Percentiles rank a stretch among this genome's conserved stretches.
Conservation (phyloP, 2,329 filamentous ascomycete species). For the Pseudocercospora ulei region DNA sequence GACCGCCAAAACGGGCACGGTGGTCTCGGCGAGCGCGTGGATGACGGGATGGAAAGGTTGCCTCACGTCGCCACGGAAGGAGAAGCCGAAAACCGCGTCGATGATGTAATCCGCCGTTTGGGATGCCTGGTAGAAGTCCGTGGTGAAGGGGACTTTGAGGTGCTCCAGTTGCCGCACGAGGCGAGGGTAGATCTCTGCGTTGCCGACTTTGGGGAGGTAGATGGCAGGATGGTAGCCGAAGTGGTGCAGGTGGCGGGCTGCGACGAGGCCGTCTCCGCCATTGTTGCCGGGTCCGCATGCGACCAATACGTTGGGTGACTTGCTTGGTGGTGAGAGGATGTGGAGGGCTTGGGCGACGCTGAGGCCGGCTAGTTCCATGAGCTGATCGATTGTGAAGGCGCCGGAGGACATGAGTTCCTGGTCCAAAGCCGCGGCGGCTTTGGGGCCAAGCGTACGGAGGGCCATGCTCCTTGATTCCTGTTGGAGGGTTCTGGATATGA, state of each 20-base stretch:
- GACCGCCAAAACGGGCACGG: conserved; percentile 71
- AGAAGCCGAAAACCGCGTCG: conserved; percentile 93
- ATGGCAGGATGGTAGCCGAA: conserved; percentile 84
- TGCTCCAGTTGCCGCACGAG: conserved; percentile 75
- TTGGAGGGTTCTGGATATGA: background rate
- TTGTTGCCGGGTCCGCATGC: conserved; percentile 81
- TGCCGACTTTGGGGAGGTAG: conserved; percentile 87
- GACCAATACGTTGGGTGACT: conserved; percentile 65
- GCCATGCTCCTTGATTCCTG: conserved; percentile 18
- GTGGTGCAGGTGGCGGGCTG: conserved; percentile 79
- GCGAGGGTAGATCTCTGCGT: conserved; percentile 83
- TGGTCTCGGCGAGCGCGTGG: conserved; percentile 59
- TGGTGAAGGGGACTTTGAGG: conserved; percentile 70
- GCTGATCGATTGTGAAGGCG: conserved; percentile 86
- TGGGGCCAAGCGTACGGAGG: conserved; percentile 61
- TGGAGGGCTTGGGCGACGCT: conserved; percentile 90
- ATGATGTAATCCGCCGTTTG: conserved; percentile 67
- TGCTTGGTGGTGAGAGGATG: conserved; percentile 64
- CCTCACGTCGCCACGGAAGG: conserved; percentile 83
- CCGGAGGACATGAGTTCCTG: conserved; percentile 83
- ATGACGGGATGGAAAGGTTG: conserved; percentile 84
- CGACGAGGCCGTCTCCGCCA: conserved; percentile 84
- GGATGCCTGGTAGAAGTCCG: conserved; percentile 66
- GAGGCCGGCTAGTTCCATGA: conserved; percentile 93
- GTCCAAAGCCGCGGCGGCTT: conserved; percentile 80